Percentiles rank a stretch among this genome's conserved stretches.
Evolutionary conservation across 2,329 filamentous ascomycete species (phyloP).

Genomic region (Claviceps lovelessii): DNA sequence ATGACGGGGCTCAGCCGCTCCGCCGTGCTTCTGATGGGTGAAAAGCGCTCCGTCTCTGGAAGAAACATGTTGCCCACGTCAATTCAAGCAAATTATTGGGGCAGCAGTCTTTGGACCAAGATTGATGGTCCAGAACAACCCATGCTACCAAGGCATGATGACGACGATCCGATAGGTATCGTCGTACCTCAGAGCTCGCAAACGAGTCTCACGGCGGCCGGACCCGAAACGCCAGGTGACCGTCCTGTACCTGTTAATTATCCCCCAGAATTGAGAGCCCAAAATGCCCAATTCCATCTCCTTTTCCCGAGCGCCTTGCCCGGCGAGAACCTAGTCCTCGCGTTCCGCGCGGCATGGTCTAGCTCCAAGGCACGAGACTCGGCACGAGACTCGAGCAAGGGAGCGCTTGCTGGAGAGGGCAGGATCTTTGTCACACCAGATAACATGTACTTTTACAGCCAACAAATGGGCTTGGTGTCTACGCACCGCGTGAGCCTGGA

Average conservation of each 20-base stretch:
- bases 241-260: conserved; percentile 62
- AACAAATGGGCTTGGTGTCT: conserved; percentile 80
- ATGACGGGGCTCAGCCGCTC: conserved; percentile 76
- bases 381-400: conserved; percentile 13
- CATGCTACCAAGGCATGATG: conserved; percentile 18
- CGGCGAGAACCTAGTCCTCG: conserved; percentile 72
- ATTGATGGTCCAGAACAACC: conserved; percentile 16
- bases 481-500: conserved; percentile 64
- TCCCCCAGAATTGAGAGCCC: conserved; percentile 64
- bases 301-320: conserved; percentile 69
- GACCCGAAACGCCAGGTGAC: conserved; percentile 15
- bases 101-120: conserved; percentile 60
- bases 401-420: conserved; percentile 44
- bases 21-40: conserved; percentile 67
- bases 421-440: conserved; percentile 77
- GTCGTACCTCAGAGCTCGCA: conserved; percentile 20
- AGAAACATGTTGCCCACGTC: conserved; percentile 66
- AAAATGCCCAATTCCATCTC: conserved; percentile 86
- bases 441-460: conserved; percentile 91
- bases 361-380: conserved; percentile 32
- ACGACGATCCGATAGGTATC: conserved; percentile 28
- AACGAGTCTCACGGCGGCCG: conserved; percentile 13
- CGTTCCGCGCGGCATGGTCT: conserved; percentile 82
- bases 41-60: conserved; percentile 53
- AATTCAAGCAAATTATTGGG: conserved; percentile 88